Conservation (phyloP, 2,329 filamentous ascomycete species). For the Hirsutella thompsonii region DNA sequence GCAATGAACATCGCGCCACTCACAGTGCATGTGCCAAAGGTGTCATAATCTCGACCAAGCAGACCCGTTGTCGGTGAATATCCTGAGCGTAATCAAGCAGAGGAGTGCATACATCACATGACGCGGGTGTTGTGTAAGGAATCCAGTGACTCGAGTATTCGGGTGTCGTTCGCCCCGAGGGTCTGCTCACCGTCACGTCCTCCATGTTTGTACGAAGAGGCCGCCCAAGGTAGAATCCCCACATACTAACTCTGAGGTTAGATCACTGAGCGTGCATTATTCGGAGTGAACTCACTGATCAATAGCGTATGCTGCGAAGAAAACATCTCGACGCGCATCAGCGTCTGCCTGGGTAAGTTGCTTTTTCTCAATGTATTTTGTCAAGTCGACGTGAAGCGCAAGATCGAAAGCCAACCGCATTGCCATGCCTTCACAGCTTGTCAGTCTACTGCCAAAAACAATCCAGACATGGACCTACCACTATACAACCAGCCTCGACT, state of each 20-base stretch:
- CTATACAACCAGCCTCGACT: conserved; percentile 14
- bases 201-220: conserved; percentile 14
- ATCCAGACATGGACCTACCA: conserved; percentile 5
- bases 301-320: conserved; percentile 17
- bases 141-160: not conserved
- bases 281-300: conserved; percentile 11
- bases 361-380: conserved; percentile 10
- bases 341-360: conserved; percentile 12
- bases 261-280: too few relatives aligned
- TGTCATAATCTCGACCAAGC: conserved; percentile 11
- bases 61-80: conserved; percentile 6
- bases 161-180: conserved; percentile 6
- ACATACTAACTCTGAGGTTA: too few relatives aligned
- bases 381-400: conserved; percentile 13
- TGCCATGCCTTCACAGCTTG: conserved; percentile 14
- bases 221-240: conserved; percentile 13
- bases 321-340: conserved; percentile 12
- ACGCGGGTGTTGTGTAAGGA: too few relatives aligned
- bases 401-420: conserved; percentile 13
- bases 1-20: conserved; percentile 4
- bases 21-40: conserved; percentile 11
- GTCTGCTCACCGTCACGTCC: conserved; percentile 12
- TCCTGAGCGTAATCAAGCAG: conserved; percentile 7
- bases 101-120: not conserved
- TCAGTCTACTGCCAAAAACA: conserved; percentile 5